Evolutionary conservation across 331 rosid species (phyloP).

Genomic region (Acacia pycnantha): DNA sequence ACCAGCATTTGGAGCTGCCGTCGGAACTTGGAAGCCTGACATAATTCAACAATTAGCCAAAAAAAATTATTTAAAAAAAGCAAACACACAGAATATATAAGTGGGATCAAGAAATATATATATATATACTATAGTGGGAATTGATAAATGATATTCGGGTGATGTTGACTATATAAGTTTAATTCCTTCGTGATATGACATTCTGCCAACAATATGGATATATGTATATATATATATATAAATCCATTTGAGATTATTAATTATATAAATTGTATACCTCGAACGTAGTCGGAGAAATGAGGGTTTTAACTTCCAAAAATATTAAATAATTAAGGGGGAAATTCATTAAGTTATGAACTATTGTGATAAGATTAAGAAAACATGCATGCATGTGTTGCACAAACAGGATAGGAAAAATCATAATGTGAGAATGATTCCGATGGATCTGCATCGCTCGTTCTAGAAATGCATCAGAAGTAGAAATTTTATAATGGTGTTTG

Average conservation of each 20-base stretch:
- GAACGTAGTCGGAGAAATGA: neutral
- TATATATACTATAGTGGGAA: neutral
- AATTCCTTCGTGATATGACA: constrained; percentile 34
- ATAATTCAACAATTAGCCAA: neutral
- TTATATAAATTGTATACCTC: neutral
- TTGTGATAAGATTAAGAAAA: neutral
- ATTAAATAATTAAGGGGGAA: neutral
- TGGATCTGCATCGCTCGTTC: neutral
- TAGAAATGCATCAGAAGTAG: neutral
- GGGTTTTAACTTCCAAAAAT: constrained; percentile 18
- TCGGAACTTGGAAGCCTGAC: neutral
- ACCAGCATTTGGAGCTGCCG: constrained; percentile 6
- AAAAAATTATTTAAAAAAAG: neutral
- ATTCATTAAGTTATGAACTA: neutral
- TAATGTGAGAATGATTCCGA: neutral
- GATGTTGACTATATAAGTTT: neutral
- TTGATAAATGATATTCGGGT: neutral
- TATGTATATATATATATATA: neutral
- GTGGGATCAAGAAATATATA: neutral
- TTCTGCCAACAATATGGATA: constrained; percentile 22
- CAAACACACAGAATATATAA: neutral
- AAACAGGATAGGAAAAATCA: neutral
- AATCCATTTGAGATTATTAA: neutral
- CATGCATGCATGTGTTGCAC: neutral
- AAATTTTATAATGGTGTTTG: neutral